Evolutionary conservation across 441 rosid species (phyloP), one percentile per base, ranked within the genome.

Genomic region (Euphorbia schlechtendalii): DNA sequence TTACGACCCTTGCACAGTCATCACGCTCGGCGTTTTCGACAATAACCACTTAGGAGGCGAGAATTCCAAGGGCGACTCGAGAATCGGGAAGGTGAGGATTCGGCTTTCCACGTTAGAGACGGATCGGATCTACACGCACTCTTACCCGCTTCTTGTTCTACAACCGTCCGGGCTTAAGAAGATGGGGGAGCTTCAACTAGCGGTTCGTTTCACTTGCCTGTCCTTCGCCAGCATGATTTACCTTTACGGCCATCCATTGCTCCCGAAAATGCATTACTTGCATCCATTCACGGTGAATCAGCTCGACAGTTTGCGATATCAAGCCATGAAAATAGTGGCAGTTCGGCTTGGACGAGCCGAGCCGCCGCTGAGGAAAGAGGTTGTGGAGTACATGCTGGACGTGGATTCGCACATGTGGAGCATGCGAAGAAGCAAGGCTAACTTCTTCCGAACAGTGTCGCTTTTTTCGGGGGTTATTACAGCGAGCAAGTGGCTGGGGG

Each of bases 381-480:
- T 78, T 21, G 82, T 78, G n/a, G 79, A 78, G 48, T 75, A 70
- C 40, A 70, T 78, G 73, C 73, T 78, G 5, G 82, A 75, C 55
- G 65, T 78, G 82, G 82, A 78, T 79, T 65, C 40, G 67, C 78
- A 64, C n/a, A n/a, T n/a, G n/a, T n/a, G n/a, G n/a, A n/a, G n/a
- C n/a, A n/a, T n/a, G n/a, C n/a, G n/a, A n/a, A 65, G 69, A 70
- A 75, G 68, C 36, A 77, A 70, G 63, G 77, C 73, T 0, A 77
- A 76, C 60, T 67, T 56, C 32, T 5, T 54, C 46, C 4, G 55
- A 41, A 13, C 71, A 73, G 74, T 69, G 27, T 43, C 76, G 73
- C 78, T 72, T 79, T 48, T 78, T 71, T 20, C 55, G 62, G n/a
- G 46, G 69, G 21, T 58, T n/a, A n/a, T n/a, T n/a, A n/a, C n/a